Conservation (phyloP, 257 asterid species). For the Nicotiana obtusifolia region DNA sequence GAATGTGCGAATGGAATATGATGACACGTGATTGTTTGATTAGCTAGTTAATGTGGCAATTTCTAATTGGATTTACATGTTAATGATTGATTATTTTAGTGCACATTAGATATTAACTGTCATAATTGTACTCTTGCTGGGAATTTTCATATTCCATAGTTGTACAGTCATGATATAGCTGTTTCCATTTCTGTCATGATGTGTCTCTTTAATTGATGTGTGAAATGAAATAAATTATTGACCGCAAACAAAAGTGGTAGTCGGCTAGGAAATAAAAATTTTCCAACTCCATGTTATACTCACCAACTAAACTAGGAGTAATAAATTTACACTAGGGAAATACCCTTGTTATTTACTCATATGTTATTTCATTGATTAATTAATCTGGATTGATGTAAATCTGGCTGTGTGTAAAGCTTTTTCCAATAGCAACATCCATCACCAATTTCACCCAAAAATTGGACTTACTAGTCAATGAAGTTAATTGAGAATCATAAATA, state of each 20-base stretch:
- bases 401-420: no score
- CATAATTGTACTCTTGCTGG: not conserved
- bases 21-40: not conserved
- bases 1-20: not conserved
- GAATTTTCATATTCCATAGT: not conserved
- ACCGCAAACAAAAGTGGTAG: not conserved
- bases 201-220: not conserved
- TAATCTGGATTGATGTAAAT: no score
- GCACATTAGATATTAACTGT: not conserved
- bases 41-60: not conserved
- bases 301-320: not conserved
- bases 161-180: not conserved
- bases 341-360: not conserved
- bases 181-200: not conserved
- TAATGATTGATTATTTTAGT: not conserved
- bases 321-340: not conserved
- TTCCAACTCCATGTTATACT: not conserved
- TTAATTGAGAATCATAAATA: no score
- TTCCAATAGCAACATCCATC: no score
- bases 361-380: not conserved
- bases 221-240: not conserved
- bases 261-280: not conserved
- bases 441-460: no score
- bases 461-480: no score
- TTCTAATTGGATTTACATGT: not conserved